phyloP scores from a whole-genome alignment of 179 eudicot species.

The Actinidia arguta region DNA sequence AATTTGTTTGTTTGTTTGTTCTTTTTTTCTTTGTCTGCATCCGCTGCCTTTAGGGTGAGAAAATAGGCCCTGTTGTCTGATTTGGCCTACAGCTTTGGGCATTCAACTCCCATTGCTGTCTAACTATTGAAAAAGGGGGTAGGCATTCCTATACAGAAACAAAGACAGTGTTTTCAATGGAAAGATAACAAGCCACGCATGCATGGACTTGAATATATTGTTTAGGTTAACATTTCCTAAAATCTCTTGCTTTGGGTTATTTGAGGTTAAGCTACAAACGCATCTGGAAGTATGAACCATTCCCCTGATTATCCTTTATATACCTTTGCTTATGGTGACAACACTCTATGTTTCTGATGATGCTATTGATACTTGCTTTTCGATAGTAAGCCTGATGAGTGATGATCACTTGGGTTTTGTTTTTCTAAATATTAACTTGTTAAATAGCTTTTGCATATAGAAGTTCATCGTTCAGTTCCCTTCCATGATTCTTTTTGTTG shows the following conservation, averaged over 20 bases:
- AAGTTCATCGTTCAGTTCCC: not conserved
- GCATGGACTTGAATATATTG: not conserved
- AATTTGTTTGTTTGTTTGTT: conserved; percentile 1
- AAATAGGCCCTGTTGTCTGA: not conserved
- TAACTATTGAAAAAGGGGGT: not conserved
- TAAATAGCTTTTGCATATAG: not conserved
- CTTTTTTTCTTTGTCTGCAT: not conserved
- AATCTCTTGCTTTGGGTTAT: not conserved
- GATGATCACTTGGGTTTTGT: not conserved
- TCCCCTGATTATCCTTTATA: not conserved
- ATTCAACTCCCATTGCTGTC: not conserved
- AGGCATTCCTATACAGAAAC: not conserved
- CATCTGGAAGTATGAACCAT: not conserved
- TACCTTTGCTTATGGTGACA: not conserved
- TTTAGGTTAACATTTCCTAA: not conserved
- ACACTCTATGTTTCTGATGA: not conserved
- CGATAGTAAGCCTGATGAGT: not conserved
- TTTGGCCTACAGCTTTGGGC: not conserved
- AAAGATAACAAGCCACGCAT: not conserved
- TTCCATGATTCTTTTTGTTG: not conserved
- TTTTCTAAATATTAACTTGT: not conserved
- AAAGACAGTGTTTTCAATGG: not conserved
- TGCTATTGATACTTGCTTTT: not conserved
- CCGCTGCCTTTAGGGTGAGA: not conserved
- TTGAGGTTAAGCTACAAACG: not conserved